phyloP scores from a whole-genome alignment of 164 flowering plant genomes.

The Magnolia sinica region DNA sequence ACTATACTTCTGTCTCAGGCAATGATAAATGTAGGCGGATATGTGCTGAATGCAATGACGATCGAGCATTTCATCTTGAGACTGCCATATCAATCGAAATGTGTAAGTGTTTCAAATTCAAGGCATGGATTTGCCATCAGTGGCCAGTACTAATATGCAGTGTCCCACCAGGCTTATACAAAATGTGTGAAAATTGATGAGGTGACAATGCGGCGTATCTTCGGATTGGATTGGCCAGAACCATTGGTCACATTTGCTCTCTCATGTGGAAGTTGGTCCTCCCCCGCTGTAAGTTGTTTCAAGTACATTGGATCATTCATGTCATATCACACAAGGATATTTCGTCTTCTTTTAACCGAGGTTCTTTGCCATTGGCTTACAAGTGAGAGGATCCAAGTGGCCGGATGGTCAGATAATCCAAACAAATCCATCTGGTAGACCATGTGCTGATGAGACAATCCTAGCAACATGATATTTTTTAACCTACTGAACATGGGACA shows the following conservation, averaged over 20 bases:
- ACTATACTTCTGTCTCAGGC: slow-evolving; percentile 42
- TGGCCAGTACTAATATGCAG: neutral
- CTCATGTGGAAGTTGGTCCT: slow-evolving; percentile 96
- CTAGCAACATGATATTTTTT: too few species aligned
- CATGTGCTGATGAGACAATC: too few species aligned
- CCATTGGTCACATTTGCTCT: slow-evolving; percentile 95
- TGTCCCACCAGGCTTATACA: slow-evolving; percentile 39
- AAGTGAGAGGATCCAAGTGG: too few species aligned
- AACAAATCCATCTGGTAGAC: too few species aligned
- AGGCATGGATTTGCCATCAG: neutral
- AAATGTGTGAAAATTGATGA: slow-evolving; percentile 68
- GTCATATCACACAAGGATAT: too few species aligned
- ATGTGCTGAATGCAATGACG: slow-evolving; percentile 65
- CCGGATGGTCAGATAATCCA: too few species aligned
- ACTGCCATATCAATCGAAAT: slow-evolving; percentile 73
- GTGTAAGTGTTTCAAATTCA: slow-evolving; percentile 36
- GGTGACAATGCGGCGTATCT: slow-evolving; percentile 43
- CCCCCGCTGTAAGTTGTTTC: slow-evolving; percentile 74
- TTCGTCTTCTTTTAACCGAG: too few species aligned
- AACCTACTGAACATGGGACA: too few species aligned
- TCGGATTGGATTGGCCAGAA: slow-evolving; percentile 82
- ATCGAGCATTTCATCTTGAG: slow-evolving; percentile 93
- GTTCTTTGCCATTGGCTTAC: too few species aligned
- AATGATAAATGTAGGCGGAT: slow-evolving; percentile 70
- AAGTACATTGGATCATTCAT: too few species aligned